Percentiles rank a stretch among this genome's conserved stretches.
Conservation (phyloP, 176 grass and related monocot genomes). For the Avena eriantha region DNA sequence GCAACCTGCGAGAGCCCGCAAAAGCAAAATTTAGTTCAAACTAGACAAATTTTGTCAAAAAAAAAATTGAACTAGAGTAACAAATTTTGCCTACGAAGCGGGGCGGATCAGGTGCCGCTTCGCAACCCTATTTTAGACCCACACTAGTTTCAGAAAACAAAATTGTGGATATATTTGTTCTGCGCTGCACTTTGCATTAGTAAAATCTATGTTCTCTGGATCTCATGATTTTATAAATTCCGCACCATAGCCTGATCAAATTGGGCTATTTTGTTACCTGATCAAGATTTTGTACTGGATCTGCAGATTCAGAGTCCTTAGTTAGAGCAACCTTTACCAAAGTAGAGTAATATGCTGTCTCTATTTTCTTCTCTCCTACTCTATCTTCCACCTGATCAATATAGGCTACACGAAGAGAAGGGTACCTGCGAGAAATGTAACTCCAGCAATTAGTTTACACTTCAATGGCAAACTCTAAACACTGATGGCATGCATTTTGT, state of each 20-base stretch:
- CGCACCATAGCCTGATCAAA: neutral
- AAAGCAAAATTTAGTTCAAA: no score
- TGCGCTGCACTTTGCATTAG: neutral
- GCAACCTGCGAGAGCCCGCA: no score
- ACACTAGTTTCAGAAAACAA: conserved; percentile 14
- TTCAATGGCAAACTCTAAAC: conserved; percentile 19
- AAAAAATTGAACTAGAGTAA: no score
- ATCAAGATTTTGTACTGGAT: conserved; percentile 83
- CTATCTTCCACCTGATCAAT: conserved; percentile 85
- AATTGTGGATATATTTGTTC: neutral
- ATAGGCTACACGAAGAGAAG: conserved; percentile 95
- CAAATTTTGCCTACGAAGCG: no score
- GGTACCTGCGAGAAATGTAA: conserved; percentile 60
- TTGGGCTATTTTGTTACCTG: conserved; percentile 59
- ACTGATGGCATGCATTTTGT: neutral
- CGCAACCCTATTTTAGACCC: neutral
- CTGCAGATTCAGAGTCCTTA: conserved; percentile 68
- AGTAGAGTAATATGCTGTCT: conserved; percentile 88
- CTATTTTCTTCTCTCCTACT: conserved; percentile 72
- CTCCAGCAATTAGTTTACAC: conserved; percentile 17
- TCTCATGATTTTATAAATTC: conserved; percentile 34
- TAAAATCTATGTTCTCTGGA: neutral
- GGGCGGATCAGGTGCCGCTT: no score
- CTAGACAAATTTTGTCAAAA: no score
- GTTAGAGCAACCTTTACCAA: conserved; percentile 84